Percentiles rank a stretch among this genome's conserved stretches.
phyloP scores from a whole-genome alignment of 257 asterid genomes.

The Sherardia arvensis region DNA sequence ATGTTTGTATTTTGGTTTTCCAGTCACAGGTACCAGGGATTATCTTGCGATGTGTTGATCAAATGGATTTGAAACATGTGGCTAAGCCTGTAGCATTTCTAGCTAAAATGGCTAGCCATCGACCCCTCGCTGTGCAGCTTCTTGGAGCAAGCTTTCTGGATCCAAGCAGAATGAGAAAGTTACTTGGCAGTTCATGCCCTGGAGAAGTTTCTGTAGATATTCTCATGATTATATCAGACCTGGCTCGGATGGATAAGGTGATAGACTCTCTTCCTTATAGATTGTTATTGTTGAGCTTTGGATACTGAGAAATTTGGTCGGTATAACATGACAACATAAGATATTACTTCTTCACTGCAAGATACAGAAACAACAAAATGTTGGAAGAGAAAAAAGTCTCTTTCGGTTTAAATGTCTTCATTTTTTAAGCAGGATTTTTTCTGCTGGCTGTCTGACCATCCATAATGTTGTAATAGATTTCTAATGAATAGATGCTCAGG shows the following conservation, averaged over 20 bases:
- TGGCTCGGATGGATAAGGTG: constrained; percentile 99
- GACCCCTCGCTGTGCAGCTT: constrained; percentile 80
- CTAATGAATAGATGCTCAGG: constrained; percentile 58
- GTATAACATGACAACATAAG: background rate
- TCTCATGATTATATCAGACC: constrained; percentile 92
- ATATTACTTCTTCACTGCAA: background rate
- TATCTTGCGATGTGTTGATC: constrained; percentile 68
- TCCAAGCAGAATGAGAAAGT: constrained; percentile 57
- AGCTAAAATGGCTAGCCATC: constrained; percentile 73
- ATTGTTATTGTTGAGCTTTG: background rate
- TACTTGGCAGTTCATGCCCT: constrained; percentile 65
- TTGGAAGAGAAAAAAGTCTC: background rate
- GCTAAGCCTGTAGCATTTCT: constrained; percentile 83
- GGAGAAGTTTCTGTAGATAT: constrained; percentile 74
- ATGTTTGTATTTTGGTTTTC: constrained; percentile 16
- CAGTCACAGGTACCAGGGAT: constrained; percentile 47
- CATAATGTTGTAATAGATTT: background rate
- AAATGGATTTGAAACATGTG: constrained; percentile 66
- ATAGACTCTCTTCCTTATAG: background rate
- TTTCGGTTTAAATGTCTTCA: no score
- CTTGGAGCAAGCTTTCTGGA: constrained; percentile 73
- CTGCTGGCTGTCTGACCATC: no score
- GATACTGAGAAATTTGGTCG: background rate
- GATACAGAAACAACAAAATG: background rate
- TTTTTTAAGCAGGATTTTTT: no score